Evolutionary conservation across 148 eudicot species (phyloP).

Genomic region (Amaranthus hypochondriacus): DNA sequence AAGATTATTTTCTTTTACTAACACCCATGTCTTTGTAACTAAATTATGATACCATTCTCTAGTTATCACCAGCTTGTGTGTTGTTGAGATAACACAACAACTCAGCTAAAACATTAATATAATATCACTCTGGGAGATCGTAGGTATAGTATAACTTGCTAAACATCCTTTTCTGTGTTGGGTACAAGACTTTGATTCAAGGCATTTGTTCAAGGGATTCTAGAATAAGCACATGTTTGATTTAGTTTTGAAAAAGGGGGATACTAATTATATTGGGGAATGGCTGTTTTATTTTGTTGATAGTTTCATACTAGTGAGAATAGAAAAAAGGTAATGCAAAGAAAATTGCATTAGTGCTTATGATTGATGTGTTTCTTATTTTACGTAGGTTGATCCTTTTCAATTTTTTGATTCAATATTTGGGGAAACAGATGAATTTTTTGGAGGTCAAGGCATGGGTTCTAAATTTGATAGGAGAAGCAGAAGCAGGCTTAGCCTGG

Average conservation of each 20-base stretch:
- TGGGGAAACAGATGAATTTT: slow-evolving; percentile 59
- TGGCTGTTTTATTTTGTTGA: neutral
- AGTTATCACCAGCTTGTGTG: too few relatives aligned
- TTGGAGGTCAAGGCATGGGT: slow-evolving; percentile 54
- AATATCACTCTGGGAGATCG: too few relatives aligned
- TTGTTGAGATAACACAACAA: too few relatives aligned
- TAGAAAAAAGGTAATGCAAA: too few relatives aligned
- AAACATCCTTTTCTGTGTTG: too few relatives aligned
- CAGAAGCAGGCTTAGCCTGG: slow-evolving; percentile 47
- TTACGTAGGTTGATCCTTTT: slow-evolving; percentile 70
- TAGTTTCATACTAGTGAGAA: slow-evolving; percentile 4
- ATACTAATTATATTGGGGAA: neutral
- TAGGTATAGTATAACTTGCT: too few relatives aligned
- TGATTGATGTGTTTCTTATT: slow-evolving; percentile 7
- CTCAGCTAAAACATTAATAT: too few relatives aligned
- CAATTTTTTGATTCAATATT: slow-evolving; percentile 65
- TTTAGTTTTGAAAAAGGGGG: neutral
- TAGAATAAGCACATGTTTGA: neutral
- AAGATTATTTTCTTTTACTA: too few relatives aligned
- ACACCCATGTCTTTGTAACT: too few relatives aligned
- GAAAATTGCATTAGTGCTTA: neutral
- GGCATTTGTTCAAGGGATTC: too few relatives aligned
- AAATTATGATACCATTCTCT: too few relatives aligned
- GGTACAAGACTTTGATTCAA: too few relatives aligned
- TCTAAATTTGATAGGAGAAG: slow-evolving; percentile 37